Conservation (phyloP, 495 filamentous ascomycete genomes). For the Penicillium soppii region DNA sequence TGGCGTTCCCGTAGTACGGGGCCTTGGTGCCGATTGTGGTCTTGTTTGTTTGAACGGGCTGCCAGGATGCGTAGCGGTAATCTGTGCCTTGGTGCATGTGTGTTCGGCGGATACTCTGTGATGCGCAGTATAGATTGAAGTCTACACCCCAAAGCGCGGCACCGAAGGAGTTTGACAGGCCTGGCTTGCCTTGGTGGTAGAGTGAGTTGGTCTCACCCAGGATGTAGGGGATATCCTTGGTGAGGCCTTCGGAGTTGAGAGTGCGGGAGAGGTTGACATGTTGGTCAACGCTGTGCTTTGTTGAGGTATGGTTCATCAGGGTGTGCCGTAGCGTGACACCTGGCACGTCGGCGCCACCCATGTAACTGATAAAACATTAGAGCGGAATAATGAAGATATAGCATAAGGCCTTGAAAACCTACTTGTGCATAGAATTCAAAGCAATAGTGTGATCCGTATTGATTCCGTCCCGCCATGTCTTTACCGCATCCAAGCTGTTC, state of each 20-base stretch:
- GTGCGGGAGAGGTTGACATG: constrained; percentile 47
- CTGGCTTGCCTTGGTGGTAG: constrained; percentile 61
- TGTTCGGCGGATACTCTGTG: constrained; percentile 55
- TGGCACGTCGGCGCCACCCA: constrained; percentile 57
- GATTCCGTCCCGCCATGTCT: constrained; percentile 52
- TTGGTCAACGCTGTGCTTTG: constrained; percentile 44
- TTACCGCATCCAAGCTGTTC: constrained; percentile 52
- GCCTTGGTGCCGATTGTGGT: constrained; percentile 60
- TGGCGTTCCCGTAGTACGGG: constrained; percentile 66
- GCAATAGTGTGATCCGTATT: constrained; percentile 50
- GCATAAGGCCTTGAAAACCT: constrained; percentile 16
- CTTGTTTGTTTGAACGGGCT: constrained; percentile 54
- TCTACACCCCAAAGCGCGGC: constrained; percentile 70
- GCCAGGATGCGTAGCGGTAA: constrained; percentile 61
- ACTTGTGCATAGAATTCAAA: constrained; percentile 66
- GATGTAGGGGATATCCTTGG: constrained; percentile 53
- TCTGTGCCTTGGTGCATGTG: constrained; percentile 69
- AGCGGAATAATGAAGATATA: constrained; percentile 1
- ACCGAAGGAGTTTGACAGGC: constrained; percentile 67
- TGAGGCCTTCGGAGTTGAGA: constrained; percentile 33
- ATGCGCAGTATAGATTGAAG: constrained; percentile 61
- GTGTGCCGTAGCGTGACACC: constrained; percentile 65
- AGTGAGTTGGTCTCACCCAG: constrained; percentile 67
- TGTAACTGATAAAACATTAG: constrained; percentile 50
- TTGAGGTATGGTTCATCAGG: constrained; percentile 65